Conservation (phyloP, 345 rosid genomes). For the Diplotaxis tenuifolia region DNA sequence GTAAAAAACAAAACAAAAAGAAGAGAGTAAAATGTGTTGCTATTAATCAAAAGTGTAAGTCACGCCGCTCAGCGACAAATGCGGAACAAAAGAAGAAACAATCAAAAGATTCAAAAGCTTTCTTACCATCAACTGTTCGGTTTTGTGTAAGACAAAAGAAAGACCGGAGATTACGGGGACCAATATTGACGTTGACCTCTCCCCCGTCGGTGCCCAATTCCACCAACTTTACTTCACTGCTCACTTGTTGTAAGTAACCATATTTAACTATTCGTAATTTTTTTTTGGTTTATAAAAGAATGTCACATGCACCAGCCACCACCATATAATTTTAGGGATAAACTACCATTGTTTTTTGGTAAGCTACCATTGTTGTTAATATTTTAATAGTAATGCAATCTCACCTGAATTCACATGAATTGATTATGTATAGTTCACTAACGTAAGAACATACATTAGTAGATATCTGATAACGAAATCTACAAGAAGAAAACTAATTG, state of each 20-base stretch:
- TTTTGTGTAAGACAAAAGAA: slow-evolving; percentile 30
- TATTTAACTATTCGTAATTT: background rate
- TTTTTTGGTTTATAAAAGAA: background rate
- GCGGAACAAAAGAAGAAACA: slow-evolving; percentile 23
- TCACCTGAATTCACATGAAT: background rate
- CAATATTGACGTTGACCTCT: slow-evolving; percentile 36
- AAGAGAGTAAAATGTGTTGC: background rate
- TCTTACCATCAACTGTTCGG: slow-evolving; percentile 28
- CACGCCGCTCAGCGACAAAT: slow-evolving; percentile 31
- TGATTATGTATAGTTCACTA: background rate
- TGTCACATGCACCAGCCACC: background rate
- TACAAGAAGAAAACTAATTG: background rate
- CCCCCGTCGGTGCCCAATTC: slow-evolving; percentile 39
- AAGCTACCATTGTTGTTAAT: background rate
- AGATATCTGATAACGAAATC: background rate
- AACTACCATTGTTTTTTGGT: background rate
- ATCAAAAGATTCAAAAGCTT: slow-evolving; percentile 20
- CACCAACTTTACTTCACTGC: slow-evolving; percentile 22
- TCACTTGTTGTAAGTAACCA: slow-evolving; percentile 14
- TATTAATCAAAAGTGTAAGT: slow-evolving; percentile 5
- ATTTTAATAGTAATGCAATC: background rate
- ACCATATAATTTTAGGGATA: background rate
- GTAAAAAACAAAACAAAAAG: background rate
- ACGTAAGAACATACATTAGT: background rate
- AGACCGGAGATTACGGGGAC: slow-evolving; percentile 36